Percentiles rank a stretch among this genome's conserved stretches.
Conservation (phyloP, 2,329 filamentous ascomycete genomes). For the Verticillium alfalfae region DNA sequence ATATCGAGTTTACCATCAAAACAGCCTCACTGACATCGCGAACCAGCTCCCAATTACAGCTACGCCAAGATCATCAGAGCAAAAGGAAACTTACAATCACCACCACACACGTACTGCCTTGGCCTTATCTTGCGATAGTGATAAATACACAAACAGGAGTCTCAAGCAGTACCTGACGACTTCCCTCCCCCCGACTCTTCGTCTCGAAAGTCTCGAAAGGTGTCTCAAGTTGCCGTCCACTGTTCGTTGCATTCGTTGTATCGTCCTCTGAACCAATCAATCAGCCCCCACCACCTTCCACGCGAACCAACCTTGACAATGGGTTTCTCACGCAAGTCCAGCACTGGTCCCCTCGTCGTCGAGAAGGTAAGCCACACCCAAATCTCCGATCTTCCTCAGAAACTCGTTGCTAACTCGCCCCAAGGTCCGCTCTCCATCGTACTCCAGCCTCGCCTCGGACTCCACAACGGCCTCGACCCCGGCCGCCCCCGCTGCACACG, state of each 20-base stretch:
- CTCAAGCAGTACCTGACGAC: neutral
- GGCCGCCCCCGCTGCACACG: neutral
- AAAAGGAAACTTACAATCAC: neutral
- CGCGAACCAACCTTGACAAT: neutral
- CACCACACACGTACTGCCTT: neutral
- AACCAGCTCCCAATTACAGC: neutral
- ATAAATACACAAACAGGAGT: neutral
- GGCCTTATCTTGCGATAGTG: neutral
- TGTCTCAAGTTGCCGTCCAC: neutral
- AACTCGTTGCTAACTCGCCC: constrained; percentile 4
- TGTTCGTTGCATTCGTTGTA: neutral
- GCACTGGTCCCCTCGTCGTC: neutral
- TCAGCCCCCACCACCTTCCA: neutral
- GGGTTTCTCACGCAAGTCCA: constrained; percentile 1
- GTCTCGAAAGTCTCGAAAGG: neutral
- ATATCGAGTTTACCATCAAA: no score
- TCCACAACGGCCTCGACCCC: constrained; percentile 13
- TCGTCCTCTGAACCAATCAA: no score
- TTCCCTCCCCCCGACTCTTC: neutral
- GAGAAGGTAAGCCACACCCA: neutral
- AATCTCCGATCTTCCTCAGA: neutral
- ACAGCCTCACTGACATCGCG: neutral
- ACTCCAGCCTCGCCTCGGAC: constrained; percentile 20
- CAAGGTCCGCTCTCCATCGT: constrained; percentile 16
- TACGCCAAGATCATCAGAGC: neutral